These are phyloP conservation scores for Acacia crassicarpa DNA, from an alignment of 306 rosid species.

Conservation along the genomic window DNA sequence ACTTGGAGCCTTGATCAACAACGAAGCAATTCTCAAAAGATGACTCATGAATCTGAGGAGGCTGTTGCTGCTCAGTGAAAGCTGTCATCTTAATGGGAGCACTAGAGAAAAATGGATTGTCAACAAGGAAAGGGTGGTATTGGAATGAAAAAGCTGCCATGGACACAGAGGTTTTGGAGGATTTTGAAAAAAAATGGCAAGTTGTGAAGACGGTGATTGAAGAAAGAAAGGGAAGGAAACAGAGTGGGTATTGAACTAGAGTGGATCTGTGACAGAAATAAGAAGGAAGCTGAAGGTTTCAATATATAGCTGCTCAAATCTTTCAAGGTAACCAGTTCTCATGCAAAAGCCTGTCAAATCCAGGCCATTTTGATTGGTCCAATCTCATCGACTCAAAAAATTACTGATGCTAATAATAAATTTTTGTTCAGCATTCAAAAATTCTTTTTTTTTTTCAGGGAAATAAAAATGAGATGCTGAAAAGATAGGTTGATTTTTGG, in stretches of 20 bases:
- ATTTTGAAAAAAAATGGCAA: constrained; percentile 30
- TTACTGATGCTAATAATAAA: constrained; percentile 20
- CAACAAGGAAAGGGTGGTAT: constrained; percentile 51
- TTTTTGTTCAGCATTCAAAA: background rate
- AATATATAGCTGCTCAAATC: constrained; percentile 33
- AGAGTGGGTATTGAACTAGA: constrained; percentile 43
- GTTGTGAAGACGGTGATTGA: constrained; percentile 45
- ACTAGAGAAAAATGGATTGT: constrained; percentile 44
- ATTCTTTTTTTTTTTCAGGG: background rate
- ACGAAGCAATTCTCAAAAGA: constrained; percentile 43
- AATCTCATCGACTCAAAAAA: constrained; percentile 28
- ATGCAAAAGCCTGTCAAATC: background rate
- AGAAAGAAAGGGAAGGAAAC: constrained; percentile 16
- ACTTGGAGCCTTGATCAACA: constrained; percentile 49
- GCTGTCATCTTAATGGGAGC: constrained; percentile 32
- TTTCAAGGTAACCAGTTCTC: background rate
- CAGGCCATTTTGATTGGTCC: constrained; percentile 46
- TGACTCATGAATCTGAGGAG: constrained; percentile 25
- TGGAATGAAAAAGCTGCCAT: constrained; percentile 80
- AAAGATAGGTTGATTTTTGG: background rate
- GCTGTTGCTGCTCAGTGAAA: constrained; percentile 1
- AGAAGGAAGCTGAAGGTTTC: constrained; percentile 35
- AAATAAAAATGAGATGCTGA: background rate
- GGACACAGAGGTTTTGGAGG: constrained; percentile 7
- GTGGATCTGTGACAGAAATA: constrained; percentile 45